Percentiles rank a stretch among this genome's conserved stretches.
Conservation (phyloP, 768 basidiomycete species). For the Leccinum fibrillosum region DNA sequence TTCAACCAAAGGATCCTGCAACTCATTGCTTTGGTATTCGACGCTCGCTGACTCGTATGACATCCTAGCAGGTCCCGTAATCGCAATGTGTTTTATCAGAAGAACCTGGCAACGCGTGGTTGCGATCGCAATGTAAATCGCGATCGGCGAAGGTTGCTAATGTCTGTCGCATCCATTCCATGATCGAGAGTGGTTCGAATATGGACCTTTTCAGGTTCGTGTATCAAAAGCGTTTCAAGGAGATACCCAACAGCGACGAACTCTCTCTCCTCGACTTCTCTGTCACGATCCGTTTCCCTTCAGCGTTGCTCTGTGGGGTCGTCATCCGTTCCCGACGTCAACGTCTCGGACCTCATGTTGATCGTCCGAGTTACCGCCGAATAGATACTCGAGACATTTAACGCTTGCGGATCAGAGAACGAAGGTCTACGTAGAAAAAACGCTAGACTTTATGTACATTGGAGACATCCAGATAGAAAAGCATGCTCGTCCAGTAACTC, state of each 20-base stretch:
- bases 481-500: background rate
- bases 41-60: background rate
- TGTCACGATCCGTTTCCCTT: background rate
- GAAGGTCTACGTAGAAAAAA: background rate
- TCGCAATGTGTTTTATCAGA: conserved; percentile 50
- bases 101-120: conserved; percentile 60
- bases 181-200: background rate
- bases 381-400: conserved; percentile 2
- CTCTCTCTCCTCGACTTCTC: background rate
- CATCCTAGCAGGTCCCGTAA: conserved; percentile 51
- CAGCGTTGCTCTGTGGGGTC: background rate
- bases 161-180: conserved; percentile 45
- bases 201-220: background rate
- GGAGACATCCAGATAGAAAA: background rate
- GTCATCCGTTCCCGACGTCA: conserved; percentile 1
- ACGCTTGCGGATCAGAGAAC: background rate
- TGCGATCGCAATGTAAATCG: conserved; percentile 62
- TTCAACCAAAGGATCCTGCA: conserved; percentile 52
- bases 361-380: background rate
- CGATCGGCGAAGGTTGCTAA: conserved; percentile 57
- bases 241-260: background rate
- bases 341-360: conserved; percentile 3
- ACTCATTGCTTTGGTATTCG: conserved; percentile 40
- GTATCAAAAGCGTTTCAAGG: background rate
- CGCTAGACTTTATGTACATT: background rate